Conservation (phyloP, 495 filamentous ascomycete genomes). For the Aspergillus nanangensis region DNA sequence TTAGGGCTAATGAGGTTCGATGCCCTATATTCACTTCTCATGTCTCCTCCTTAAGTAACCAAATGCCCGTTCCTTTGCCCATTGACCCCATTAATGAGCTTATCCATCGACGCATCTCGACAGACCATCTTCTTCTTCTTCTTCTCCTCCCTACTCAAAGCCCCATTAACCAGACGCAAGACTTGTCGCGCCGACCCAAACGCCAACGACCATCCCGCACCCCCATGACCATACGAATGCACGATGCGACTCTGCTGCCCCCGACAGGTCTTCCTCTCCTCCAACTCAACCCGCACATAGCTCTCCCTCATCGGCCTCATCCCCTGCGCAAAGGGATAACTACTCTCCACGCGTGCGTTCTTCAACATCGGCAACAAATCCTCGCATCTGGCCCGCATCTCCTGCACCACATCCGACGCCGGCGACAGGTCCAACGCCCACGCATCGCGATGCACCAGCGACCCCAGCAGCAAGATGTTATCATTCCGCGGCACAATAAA, state of each 20-base stretch:
- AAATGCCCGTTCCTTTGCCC: no score
- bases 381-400: conserved; percentile 43
- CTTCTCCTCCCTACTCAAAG: no score
- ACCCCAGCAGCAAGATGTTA: conserved; percentile 44
- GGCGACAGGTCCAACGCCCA: conserved; percentile 38
- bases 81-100: no score
- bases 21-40: no score
- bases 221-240: conserved; percentile 47
- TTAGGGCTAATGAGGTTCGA: no score
- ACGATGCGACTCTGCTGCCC: conserved; percentile 33
- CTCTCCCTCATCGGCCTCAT: conserved; percentile 34
- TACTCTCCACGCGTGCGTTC: conserved; percentile 36
- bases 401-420: conserved; percentile 33
- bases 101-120: no score
- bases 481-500: conserved; percentile 51
- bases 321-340: conserved; percentile 44
- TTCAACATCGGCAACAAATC: conserved; percentile 38
- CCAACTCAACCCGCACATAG: conserved; percentile 43
- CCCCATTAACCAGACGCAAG: not conserved
- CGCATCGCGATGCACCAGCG: conserved; percentile 33
- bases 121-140: no score
- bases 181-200: conserved; percentile 26
- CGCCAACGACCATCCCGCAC: conserved; percentile 41
- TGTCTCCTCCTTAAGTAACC: no score
- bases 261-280: conserved; percentile 18